Base-by-base conservation (phyloP, 306 rosid genomes). In the Mucuna pruriens region DNA sequence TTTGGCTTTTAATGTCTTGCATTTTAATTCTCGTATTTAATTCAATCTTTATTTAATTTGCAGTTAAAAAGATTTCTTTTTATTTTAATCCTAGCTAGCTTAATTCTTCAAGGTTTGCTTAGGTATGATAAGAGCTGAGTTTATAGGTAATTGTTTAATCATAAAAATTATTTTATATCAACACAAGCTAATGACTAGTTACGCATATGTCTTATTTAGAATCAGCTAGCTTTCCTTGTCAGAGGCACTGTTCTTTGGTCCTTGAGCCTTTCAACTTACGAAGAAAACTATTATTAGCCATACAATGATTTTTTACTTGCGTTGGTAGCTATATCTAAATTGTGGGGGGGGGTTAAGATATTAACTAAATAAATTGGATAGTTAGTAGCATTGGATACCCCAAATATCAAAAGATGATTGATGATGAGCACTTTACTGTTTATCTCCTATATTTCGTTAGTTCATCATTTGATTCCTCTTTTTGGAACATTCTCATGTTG, bases 401-500 rank as follows among this genome's bases (percentile, higher is more conserved):
- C 57, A 19, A 61, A 17, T 44, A 44, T 38, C 45, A 46, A 74
- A 48, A 83, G 48, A 57, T 34, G 80, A 81, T 78, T 75, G 74
- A 54, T 45, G 60, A 76, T 66, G 9, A 71, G 42, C 65, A 40
- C 20, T 9, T 40, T 40, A 13, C 17, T 60, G 65, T 66, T 52
- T 69, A 36, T 74, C 63, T 72, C 51, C 5, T 31, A 23, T 36
- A 48, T 79, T 49, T 61, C 20, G 77, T 33, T 69, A 9, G 26
- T 8, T 63, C 75, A 61, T 72, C 80, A 42, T 82, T 60, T 70
- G 64, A 80, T 63, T 70, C 54, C 80, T 46, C 65, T 22, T 46
- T 79, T 76, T 54, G 74, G 79, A 91, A 87, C 78, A 82, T 88
- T 81, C 81, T 81, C 81, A 31, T 85, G 83, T 83, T 80, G 55